Evolutionary conservation across 1,139 yeast species (phyloP).

Genomic region (Pneumocystis oryctolagi): DNA sequence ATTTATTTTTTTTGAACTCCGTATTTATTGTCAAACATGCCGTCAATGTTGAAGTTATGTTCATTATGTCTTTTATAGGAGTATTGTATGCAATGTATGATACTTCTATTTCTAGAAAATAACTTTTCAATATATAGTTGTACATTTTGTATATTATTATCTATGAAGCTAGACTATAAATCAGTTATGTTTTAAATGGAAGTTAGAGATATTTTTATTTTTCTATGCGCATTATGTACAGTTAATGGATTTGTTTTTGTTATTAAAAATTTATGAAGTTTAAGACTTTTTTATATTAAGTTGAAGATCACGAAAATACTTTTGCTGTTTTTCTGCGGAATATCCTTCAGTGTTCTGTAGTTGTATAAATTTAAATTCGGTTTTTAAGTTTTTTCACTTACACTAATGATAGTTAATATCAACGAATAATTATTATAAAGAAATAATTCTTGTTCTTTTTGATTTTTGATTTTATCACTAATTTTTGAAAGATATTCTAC

Average conservation of each 20-base stretch:
- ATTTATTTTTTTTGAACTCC: conserved; percentile 4
- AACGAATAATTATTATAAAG: conserved; percentile 55
- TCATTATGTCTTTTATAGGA: conserved; percentile 7
- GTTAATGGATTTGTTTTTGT: background rate
- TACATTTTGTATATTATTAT: background rate
- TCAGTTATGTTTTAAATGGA: background rate
- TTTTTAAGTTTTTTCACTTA: background rate
- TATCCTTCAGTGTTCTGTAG: conserved; percentile 33
- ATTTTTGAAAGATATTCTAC: conserved; percentile 64
- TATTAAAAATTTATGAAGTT: background rate
- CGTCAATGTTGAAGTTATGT: conserved; percentile 4
- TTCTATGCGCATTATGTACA: background rate
- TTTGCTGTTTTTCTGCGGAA: conserved; percentile 41
- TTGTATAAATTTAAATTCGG: background rate
- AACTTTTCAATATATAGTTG: background rate
- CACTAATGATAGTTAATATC: conserved; percentile 28
- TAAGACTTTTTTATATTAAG: background rate
- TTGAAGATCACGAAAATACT: conserved; percentile 42
- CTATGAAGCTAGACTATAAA: background rate
- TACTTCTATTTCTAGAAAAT: conserved; percentile 4
- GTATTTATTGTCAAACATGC: conserved; percentile 1
- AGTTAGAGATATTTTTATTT: background rate
- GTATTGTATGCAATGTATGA: conserved; percentile 10
- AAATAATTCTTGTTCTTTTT: conserved; percentile 48
- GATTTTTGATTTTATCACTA: conserved; percentile 28